A percentile compares a stretch with the other conserved stretches of the same genome.
Conservation (phyloP, 2,329 filamentous ascomycete genomes). For the Malbranchea zuffiana region DNA sequence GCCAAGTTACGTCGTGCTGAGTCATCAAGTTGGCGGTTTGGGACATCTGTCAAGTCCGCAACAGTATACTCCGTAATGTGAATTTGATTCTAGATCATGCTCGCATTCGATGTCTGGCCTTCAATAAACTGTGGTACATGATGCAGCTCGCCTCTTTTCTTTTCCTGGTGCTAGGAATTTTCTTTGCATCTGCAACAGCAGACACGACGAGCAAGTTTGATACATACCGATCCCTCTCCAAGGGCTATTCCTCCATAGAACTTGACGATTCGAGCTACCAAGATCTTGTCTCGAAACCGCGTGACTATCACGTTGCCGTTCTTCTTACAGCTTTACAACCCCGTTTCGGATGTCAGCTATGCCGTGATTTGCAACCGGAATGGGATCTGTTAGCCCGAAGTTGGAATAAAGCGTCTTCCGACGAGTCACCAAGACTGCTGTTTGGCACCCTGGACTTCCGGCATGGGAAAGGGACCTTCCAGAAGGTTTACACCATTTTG, state of each 20-base stretch:
- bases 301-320: constrained; percentile 73
- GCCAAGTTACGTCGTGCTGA: too few species aligned
- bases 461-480: constrained; percentile 72
- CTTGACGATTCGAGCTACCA: constrained; percentile 67
- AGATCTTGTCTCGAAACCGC: constrained; percentile 61
- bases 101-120: too few species aligned
- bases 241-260: constrained; percentile 45
- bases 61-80: too few species aligned
- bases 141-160: too few species aligned
- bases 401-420: constrained; percentile 67
- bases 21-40: too few species aligned
- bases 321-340: constrained; percentile 77
- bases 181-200: too few species aligned
- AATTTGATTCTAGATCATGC: too few species aligned
- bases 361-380: constrained; percentile 84
- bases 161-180: too few species aligned
- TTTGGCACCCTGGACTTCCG: constrained; percentile 81
- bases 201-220: too few species aligned
- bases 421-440: constrained; percentile 44
- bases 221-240: constrained; percentile 4
- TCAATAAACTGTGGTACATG: too few species aligned
- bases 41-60: too few species aligned
- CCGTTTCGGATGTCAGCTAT: constrained; percentile 75
- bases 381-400: constrained; percentile 79
- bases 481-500: constrained; percentile 54